Base-by-base conservation (phyloP, 2,329 filamentous ascomycete genomes). In the Penicillium sp. region DNA sequence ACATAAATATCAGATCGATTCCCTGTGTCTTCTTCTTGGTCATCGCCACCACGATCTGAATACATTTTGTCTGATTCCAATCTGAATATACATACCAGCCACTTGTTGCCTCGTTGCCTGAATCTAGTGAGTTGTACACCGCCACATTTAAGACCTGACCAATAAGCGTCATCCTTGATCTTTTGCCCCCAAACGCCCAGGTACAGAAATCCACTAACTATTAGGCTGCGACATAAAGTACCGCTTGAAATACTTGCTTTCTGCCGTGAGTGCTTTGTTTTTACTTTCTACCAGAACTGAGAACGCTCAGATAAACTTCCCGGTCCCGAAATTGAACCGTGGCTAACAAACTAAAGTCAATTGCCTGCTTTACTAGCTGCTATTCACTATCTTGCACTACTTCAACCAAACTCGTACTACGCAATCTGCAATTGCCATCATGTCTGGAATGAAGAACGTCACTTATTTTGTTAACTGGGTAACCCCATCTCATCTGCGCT, bases 381-480 rank as follows among this genome's bases (percentile, higher is more conserved):
- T 57, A n/a, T 34, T 60, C 38, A 48, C 49, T 53, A 14, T 53
- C 19, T 42, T 58, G 37, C 59, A 56, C 49, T 53, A 54, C 41
- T 42, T 46, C 12, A 42, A 49, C 30, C 41, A 39, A 29, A 13
- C 44, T 12, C 28, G 41, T 52, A 38, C 46, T 6, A 56, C 53
- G 13, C 43, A 52, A 40, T 41, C 53, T 28, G 38, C 44, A 39
- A 19, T 7, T 25, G 22, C 58, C 49, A 50, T 45, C 41, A 64
- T 64, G 61, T 59, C 61, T 35, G 64, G 60, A 50, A 54, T 67
- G 40, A 70, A 57, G 56, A 66, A 68, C 2, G 69, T 75, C 38
- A 70, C 64, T 14, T 75, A 74, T 50, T 74, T 68, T 53, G 71
- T 74, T 37, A 74, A 75, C 53, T 75, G 72, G 72, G 71, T 72